phyloP scores from a whole-genome alignment of 2,329 filamentous ascomycete genomes.

The Pseudogymnoascus sp. region DNA sequence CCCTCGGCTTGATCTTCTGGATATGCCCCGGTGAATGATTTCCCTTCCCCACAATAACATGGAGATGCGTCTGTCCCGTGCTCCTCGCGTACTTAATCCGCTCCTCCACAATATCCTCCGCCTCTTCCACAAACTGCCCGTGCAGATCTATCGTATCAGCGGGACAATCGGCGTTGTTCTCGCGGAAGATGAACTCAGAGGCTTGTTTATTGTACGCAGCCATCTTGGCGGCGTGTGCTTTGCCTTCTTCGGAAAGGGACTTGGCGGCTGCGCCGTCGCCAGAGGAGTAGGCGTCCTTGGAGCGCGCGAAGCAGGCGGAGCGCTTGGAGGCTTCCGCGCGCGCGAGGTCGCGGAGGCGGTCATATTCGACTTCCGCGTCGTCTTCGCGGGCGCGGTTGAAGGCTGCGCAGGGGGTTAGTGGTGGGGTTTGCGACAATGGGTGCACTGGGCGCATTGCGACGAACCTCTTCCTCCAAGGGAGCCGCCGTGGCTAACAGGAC shows the following conservation, averaged over 20 bases:
- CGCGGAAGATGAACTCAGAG: slow-evolving; percentile 87
- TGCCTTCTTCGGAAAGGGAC: slow-evolving; percentile 74
- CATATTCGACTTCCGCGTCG: slow-evolving; percentile 78
- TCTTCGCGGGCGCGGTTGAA: slow-evolving; percentile 64
- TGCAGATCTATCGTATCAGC: slow-evolving; percentile 88
- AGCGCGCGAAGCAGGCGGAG: slow-evolving; percentile 67
- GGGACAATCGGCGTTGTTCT: slow-evolving; percentile 76
- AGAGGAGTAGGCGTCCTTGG: slow-evolving; percentile 69
- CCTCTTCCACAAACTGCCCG: slow-evolving; percentile 90
- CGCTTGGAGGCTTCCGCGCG: slow-evolving; percentile 73
- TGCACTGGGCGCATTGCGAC: background rate
- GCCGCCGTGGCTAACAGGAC: background rate
- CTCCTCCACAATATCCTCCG: slow-evolving; percentile 80
- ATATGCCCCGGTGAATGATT: slow-evolving; percentile 77
- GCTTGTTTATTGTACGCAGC: slow-evolving; percentile 86
- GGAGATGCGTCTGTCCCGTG: slow-evolving; percentile 71
- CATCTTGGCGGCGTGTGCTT: slow-evolving; percentile 74
- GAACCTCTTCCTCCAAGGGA: background rate
- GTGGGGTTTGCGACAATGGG: background rate
- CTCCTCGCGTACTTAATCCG: slow-evolving; percentile 71
- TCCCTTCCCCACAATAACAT: slow-evolving; percentile 94
- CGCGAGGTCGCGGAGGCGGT: slow-evolving; percentile 77
- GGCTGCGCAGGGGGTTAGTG: slow-evolving; percentile 40
- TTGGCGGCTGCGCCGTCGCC: slow-evolving; percentile 83
- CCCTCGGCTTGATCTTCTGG: slow-evolving; percentile 91